Conservation (phyloP, 768 basidiomycete species). For the Krasilnikovozyma curviuscula region DNA sequence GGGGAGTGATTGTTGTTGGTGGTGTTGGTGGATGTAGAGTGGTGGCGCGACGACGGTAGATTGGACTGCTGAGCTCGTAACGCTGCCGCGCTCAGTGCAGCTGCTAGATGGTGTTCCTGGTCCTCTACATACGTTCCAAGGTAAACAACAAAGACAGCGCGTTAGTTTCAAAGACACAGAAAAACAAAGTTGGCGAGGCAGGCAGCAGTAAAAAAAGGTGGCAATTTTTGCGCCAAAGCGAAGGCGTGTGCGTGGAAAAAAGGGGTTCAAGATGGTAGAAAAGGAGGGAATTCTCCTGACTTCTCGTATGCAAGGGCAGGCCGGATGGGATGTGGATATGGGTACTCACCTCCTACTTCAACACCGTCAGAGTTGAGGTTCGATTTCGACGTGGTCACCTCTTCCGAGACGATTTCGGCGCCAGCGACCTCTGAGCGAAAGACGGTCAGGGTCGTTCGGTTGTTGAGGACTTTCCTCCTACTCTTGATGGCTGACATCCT, state of each 20-base stretch:
- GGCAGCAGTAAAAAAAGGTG: no score
- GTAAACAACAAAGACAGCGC: not conserved
- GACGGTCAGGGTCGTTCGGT: constrained; percentile 8
- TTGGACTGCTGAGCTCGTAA: constrained; percentile 15
- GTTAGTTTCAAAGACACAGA: not conserved
- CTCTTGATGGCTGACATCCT: constrained; percentile 8
- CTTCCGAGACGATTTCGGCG: constrained; percentile 6
- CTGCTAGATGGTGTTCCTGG: constrained; percentile 11
- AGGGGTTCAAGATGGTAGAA: not conserved
- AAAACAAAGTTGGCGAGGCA: no score
- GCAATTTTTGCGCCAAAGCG: no score
- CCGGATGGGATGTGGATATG: not conserved
- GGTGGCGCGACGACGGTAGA: constrained; percentile 14
- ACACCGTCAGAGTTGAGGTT: constrained; percentile 11
- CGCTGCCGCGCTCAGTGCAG: constrained; percentile 22
- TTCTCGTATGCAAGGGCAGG: not conserved
- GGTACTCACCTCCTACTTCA: constrained; percentile 9
- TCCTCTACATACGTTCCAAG: no score
- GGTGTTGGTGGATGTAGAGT: not conserved
- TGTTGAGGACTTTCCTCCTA: constrained; percentile 10
- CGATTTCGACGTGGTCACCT: constrained; percentile 3
- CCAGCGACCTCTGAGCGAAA: constrained; percentile 5
- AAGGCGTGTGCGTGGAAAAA: no score
- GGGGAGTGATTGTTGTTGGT: not conserved
- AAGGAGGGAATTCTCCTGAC: not conserved